Percentiles rank a stretch among this genome's conserved stretches.
phyloP scores from a whole-genome alignment of 1,284 basidiomycete genomes.

The Meripilus lineatus region DNA sequence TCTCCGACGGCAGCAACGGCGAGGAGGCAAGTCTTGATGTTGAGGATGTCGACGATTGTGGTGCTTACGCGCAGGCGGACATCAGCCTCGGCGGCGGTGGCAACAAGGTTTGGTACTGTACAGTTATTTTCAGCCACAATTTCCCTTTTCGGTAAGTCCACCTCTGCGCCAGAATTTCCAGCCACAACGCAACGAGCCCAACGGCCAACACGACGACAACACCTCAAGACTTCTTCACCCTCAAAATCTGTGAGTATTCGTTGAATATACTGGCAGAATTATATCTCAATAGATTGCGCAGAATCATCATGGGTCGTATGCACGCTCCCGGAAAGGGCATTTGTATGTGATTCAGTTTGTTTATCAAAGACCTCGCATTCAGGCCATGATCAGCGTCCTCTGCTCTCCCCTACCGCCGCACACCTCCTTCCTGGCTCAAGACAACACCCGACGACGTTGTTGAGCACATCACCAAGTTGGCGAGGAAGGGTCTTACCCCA shows the following conservation, averaged over 20 bases:
- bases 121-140: conserved; percentile 33
- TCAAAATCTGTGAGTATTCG: conserved; percentile 34
- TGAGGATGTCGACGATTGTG: conserved; percentile 23
- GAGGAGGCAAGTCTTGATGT: conserved; percentile 29
- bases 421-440: conserved; percentile 97
- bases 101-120: conserved; percentile 43
- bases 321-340: conserved; percentile 99
- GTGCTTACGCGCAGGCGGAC: conserved; percentile 9
- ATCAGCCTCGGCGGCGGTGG: conserved; percentile 21
- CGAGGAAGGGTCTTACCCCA: conserved; percentile 95
- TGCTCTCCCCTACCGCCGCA: conserved; percentile 95
- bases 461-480: conserved; percentile 96
- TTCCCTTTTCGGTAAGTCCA: conserved; percentile 23
- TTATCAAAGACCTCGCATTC: conserved; percentile 3
- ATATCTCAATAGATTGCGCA: no score
- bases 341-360: conserved; percentile 48
- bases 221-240: conserved; percentile 32
- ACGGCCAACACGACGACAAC: conserved; percentile 37
- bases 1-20: conserved; percentile 34
- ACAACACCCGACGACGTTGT: conserved; percentile 93
- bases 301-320: conserved; percentile 83
- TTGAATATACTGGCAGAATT: no score
- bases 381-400: conserved; percentile 66
- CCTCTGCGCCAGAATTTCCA: conserved; percentile 9
- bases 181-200: conserved; percentile 22